Evolutionary conservation across 176 grass and related monocot species (phyloP), one percentile per base, ranked within the genome.

Genomic region (Carex kokanica): DNA sequence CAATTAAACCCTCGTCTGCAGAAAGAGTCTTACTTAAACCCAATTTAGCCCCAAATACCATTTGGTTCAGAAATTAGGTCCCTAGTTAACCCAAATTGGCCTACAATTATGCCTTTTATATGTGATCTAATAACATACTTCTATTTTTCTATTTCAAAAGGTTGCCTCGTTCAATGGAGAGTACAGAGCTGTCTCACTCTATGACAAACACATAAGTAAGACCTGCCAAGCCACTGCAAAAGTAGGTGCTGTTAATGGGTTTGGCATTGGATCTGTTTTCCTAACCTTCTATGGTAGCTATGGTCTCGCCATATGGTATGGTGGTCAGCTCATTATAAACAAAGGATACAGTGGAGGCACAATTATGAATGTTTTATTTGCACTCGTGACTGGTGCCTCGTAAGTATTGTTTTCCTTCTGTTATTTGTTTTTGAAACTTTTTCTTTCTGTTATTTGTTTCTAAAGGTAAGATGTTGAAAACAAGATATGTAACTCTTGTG

Each of bases 101-200:
- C 0, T 68, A 71, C 8, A 71, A 23, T 34, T 18, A 45, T 45
- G 38, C 18, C 36, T 6, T 20, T 71, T 71, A 68, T 31, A 29
- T 68, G 7, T 17, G 36, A 38, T 18, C 32, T 40, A 8, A 68
- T 17, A 66, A 34, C 15, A 40, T 38, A 17, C 31, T 38, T 68
- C 45, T 38, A 15, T 18, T 6, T 54, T 79, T 79, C 17, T 59
- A 31, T 79, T 25, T 60, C 27, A 79, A 79, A 57, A 79, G 77
- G 77, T 79, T 79, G 27, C 77, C 14, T 79, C 77, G n/a, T 79
- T 79, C 56, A 79, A 79, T 32, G 77, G 77, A 31, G 77, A 79
- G 43, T 29, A 60, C 6, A 79, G 14, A 60, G 77, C 77, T 34
- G 17, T 79, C 1, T 25, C 77, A 4, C 32, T 79, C 7, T 79